Conservation (phyloP, 208 protist genomes). For the Leishmania lainsoni region DNA sequence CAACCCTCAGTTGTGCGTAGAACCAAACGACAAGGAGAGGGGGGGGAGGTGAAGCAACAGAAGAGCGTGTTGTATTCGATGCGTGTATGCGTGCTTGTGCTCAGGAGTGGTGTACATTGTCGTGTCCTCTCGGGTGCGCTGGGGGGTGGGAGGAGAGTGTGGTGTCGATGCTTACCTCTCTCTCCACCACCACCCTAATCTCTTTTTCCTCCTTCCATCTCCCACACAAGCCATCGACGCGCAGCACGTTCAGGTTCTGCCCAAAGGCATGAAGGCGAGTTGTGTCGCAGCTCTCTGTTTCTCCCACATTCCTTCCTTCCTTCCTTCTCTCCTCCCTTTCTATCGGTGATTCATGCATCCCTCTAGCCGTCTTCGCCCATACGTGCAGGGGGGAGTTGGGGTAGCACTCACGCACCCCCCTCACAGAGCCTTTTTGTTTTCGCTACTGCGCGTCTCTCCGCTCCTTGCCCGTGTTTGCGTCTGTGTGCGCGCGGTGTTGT, state of each 20-base stretch:
- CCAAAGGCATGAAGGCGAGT: background rate
- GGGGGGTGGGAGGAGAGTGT: background rate
- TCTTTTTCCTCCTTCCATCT: background rate
- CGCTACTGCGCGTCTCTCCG: background rate
- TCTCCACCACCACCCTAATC: background rate
- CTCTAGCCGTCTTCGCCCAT: background rate
- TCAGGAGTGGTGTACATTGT: background rate
- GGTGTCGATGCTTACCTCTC: background rate
- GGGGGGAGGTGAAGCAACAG: background rate
- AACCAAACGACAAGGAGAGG: background rate
- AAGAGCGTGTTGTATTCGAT: background rate
- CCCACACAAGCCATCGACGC: background rate
- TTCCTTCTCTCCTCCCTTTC: background rate
- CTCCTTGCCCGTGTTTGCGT: background rate
- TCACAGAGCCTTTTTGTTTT: background rate
- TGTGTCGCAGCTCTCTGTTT: background rate
- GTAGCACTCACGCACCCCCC: background rate
- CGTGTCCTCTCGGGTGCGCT: background rate
- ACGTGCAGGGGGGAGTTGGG: background rate
- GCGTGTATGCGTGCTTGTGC: background rate
- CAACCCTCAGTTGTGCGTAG: background rate
- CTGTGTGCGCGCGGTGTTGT: background rate
- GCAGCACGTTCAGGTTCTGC: background rate
- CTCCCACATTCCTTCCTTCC: background rate
- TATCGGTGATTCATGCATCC: background rate